A percentile compares a stretch with the other conserved stretches of the same genome.
phyloP scores from a whole-genome alignment of 139 green algal genomes.

The Nannochloris sp. region DNA sequence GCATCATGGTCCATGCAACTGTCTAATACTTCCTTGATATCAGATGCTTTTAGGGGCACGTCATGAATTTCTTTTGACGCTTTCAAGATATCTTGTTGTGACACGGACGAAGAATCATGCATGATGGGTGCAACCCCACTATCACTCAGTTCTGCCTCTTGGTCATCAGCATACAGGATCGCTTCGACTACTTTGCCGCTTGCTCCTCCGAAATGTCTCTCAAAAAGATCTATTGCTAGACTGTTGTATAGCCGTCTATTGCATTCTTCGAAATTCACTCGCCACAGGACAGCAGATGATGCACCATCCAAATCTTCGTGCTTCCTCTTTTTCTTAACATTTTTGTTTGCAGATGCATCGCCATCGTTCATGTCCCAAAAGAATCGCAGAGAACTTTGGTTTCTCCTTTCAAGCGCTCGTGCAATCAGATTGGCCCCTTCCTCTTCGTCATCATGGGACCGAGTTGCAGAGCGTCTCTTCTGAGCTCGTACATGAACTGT shows the following conservation, averaged over 20 bases:
- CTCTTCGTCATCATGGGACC: slow-evolving; percentile 27
- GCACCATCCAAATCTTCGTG: neutral
- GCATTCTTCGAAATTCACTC: slow-evolving; percentile 30
- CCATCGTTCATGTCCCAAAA: neutral
- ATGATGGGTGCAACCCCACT: neutral
- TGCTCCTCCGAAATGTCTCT: slow-evolving; percentile 29
- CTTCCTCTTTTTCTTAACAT: neutral
- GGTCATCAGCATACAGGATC: slow-evolving; percentile 15
- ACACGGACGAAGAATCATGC: no score
- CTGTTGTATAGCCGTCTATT: slow-evolving; percentile 47
- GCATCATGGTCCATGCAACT: neutral
- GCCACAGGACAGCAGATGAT: slow-evolving; percentile 36
- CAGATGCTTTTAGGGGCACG: neutral
- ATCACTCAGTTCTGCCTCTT: slow-evolving; percentile 12
- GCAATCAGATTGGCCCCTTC: slow-evolving; percentile 12
- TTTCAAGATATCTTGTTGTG: neutral
- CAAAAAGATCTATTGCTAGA: slow-evolving; percentile 28
- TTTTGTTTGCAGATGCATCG: neutral
- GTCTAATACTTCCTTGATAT: neutral
- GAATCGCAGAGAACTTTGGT: neutral
- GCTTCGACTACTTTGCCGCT: slow-evolving; percentile 34
- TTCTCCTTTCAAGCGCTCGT: neutral
- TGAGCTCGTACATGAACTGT: slow-evolving; percentile 22
- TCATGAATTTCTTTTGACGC: neutral
- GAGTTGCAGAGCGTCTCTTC: slow-evolving; percentile 22